These are phyloP conservation scores for Diaporthe sp. DNA, from an alignment of 2,329 filamentous ascomycete genomes.

Conservation along the genomic window DNA sequence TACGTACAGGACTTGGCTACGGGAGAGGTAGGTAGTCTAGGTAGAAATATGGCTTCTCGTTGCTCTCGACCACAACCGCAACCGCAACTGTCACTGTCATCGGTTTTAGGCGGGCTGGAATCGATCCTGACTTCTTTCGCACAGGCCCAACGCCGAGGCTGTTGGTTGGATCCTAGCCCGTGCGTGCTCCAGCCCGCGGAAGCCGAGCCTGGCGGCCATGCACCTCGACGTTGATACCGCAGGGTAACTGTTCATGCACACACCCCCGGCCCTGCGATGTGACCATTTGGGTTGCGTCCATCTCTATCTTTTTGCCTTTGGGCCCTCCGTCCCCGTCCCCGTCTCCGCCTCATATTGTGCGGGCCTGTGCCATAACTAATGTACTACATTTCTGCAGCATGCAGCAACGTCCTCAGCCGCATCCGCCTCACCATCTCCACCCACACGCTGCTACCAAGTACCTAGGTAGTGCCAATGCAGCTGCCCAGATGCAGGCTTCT, in stretches of 20 bases:
- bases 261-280: background rate
- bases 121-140: background rate
- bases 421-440: background rate
- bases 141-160: background rate
- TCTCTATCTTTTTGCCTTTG: too few relatives aligned
- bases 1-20: too few relatives aligned
- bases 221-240: background rate
- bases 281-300: background rate
- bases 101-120: background rate
- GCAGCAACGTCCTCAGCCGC: background rate
- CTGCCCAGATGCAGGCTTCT: background rate
- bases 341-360: too few relatives aligned
- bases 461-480: background rate
- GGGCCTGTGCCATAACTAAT: too few relatives aligned
- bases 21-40: background rate
- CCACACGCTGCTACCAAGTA: background rate
- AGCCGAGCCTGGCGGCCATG: conserved; percentile 1
- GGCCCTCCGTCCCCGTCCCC: too few relatives aligned
- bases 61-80: background rate
- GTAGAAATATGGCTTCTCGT: background rate
- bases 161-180: background rate
- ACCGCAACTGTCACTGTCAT: background rate
- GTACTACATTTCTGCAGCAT: background rate
- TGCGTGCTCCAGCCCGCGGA: background rate
- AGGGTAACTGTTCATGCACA: too few relatives aligned